These are phyloP conservation scores for Colletotrichum noveboracense DNA, from an alignment of 2,329 filamentous ascomycete genomes.

Conservation along the genomic window DNA sequence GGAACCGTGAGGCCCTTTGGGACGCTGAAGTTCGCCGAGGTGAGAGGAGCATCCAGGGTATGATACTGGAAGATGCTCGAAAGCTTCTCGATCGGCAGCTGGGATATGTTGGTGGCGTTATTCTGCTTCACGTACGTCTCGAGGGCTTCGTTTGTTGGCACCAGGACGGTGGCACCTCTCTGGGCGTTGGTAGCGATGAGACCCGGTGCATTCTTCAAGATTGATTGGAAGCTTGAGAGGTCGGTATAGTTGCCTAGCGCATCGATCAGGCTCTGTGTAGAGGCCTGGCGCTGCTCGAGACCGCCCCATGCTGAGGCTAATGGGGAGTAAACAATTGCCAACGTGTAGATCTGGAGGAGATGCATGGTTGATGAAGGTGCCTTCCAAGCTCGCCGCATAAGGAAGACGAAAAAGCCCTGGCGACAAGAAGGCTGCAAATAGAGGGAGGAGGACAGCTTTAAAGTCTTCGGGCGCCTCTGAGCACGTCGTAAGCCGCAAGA, in stretches of 20 bases:
- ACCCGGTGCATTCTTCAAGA: conserved; percentile 1
- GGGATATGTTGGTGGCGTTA: conserved; percentile 31
- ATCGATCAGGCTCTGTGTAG: neutral
- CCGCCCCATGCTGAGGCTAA: neutral
- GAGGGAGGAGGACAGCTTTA: neutral
- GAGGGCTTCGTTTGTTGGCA: conserved; percentile 17
- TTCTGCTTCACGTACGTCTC: neutral
- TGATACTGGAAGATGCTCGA: conserved; percentile 40
- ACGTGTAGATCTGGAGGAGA: neutral
- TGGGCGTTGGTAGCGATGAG: neutral
- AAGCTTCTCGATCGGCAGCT: conserved; percentile 37
- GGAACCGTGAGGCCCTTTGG: conserved; percentile 23
- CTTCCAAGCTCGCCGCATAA: too few species aligned
- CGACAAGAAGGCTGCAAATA: neutral
- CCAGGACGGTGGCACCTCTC: conserved; percentile 7
- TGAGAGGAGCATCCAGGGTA: conserved; percentile 22
- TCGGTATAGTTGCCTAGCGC: neutral
- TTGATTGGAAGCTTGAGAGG: conserved; percentile 7
- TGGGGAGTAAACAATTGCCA: neutral
- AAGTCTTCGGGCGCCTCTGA: neutral
- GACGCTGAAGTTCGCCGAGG: conserved; percentile 17
- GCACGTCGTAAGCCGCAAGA: neutral
- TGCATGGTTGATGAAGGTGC: neutral
- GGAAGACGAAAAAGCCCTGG: too few species aligned
- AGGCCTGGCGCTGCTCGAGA: neutral